A percentile compares a stretch with the other conserved stretches of the same genome.
These are phyloP conservation scores for Entomortierella lignicola DNA, from an alignment of 192 early-diverging fungal genomes.

Conservation along the genomic window DNA sequence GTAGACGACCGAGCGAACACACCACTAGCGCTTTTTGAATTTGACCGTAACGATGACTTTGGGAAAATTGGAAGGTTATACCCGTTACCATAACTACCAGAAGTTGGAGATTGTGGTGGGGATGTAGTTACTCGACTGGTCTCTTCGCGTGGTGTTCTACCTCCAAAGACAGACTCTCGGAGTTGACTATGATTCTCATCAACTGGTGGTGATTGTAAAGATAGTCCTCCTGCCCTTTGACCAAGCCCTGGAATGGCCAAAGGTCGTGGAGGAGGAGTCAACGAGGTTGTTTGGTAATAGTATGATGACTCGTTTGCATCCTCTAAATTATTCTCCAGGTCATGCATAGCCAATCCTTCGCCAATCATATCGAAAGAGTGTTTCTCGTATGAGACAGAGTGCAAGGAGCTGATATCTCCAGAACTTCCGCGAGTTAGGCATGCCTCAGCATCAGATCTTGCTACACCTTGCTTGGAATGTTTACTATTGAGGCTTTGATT, in stretches of 20 bases:
- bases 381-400: slow-evolving; percentile 16
- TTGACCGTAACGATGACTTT: background rate
- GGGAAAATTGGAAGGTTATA: slow-evolving; percentile 3
- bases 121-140: background rate
- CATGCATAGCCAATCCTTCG: background rate
- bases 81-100: slow-evolving; percentile 8
- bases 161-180: slow-evolving; percentile 40
- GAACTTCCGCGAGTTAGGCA: slow-evolving; percentile 14
- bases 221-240: no score
- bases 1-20: background rate
- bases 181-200: slow-evolving; percentile 12
- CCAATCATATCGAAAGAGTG: background rate
- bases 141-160: slow-evolving; percentile 32
- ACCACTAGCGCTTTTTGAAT: background rate
- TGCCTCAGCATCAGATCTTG: slow-evolving; percentile 13
- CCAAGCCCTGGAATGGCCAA: background rate
- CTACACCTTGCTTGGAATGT: background rate
- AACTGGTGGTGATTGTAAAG: no score
- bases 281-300: slow-evolving; percentile 1
- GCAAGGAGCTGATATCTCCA: slow-evolving; percentile 15
- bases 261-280: slow-evolving; percentile 39
- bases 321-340: background rate
- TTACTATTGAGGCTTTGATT: background rate
- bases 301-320: no score
- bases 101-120: slow-evolving; percentile 16